phyloP scores from a whole-genome alignment of 2,329 filamentous ascomycete genomes.

The Blastomyces emzantsi region DNA sequence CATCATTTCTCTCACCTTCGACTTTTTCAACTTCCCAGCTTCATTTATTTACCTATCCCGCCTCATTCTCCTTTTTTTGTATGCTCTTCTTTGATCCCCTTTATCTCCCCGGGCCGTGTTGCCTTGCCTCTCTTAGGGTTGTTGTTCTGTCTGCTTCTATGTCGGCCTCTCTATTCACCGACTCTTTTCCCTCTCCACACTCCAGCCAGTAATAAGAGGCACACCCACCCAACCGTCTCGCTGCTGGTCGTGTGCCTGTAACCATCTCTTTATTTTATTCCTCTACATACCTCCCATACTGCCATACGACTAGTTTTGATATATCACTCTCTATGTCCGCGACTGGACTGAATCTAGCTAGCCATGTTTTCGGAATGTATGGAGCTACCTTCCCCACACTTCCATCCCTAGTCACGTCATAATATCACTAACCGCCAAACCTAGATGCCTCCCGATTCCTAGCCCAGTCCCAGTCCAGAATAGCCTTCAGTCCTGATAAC shows the following conservation, averaged over 20 bases:
- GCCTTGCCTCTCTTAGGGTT: not conserved
- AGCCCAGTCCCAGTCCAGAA: slow-evolving; percentile 86
- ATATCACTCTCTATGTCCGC: not conserved
- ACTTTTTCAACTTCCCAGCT: not conserved
- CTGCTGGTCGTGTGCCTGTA: slow-evolving; percentile 6
- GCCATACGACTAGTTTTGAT: not conserved
- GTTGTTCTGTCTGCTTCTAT: not conserved
- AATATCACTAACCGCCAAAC: slow-evolving; percentile 1
- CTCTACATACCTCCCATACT: not conserved
- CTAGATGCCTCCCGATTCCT: slow-evolving; percentile 94
- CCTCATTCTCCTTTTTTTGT: not conserved
- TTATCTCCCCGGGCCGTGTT: not conserved
- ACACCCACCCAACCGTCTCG: not conserved
- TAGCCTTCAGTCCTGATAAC: slow-evolving; percentile 61
- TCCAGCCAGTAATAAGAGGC: not conserved
- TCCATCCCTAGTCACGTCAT: slow-evolving; percentile 2
- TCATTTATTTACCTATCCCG: too few species aligned
- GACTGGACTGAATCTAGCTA: not conserved
- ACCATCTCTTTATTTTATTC: not conserved
- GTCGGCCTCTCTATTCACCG: not conserved
- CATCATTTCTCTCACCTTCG: not conserved
- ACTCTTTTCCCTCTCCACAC: not conserved
- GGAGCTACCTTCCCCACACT: slow-evolving; percentile 1
- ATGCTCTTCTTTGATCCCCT: not conserved
- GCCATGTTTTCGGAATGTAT: slow-evolving; percentile 20